These are phyloP conservation scores for Inga leiocalycina DNA, from an alignment of 306 rosid species.

Conservation along the genomic window DNA sequence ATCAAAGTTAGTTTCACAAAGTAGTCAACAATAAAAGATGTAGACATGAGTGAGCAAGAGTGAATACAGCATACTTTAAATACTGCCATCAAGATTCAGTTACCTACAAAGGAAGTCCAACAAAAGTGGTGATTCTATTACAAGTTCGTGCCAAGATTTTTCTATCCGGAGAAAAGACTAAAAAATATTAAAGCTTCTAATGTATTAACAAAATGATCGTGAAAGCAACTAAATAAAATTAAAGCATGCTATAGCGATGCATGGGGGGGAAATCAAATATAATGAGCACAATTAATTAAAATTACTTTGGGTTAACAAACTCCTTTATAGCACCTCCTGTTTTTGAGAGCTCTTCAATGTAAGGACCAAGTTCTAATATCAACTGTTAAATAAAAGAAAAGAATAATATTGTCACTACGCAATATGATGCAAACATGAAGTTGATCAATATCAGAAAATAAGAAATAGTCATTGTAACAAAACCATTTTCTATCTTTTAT, in stretches of 20 bases:
- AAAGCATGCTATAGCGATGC: constrained; percentile 17
- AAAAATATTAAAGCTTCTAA: constrained; percentile 25
- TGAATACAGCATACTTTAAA: not conserved
- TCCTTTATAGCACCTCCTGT: constrained; percentile 87
- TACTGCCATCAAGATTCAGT: not conserved
- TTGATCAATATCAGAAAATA: not conserved
- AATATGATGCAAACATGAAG: constrained; percentile 31
- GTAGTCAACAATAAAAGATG: too few species aligned
- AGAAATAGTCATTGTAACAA: not conserved
- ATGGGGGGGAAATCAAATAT: not conserved
- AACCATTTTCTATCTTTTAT: not conserved
- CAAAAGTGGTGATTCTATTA: not conserved
- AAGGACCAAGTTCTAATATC: constrained; percentile 90
- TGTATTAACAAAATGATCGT: constrained; percentile 13
- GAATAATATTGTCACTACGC: constrained; percentile 18
- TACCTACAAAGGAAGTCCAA: not conserved
- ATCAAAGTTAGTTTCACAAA: too few species aligned
- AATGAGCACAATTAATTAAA: constrained; percentile 26
- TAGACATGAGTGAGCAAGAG: too few species aligned
- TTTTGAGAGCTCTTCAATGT: constrained; percentile 86
- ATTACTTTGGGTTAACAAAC: constrained; percentile 96
- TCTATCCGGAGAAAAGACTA: not conserved
- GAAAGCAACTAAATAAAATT: not conserved
- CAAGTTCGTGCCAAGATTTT: not conserved
- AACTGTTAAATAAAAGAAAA: constrained; percentile 56